Percentiles rank a stretch among this genome's conserved stretches.
These are phyloP conservation scores for Fusarium miscanthi DNA, from an alignment of 2,329 filamentous ascomycete genomes.

Conservation along the genomic window DNA sequence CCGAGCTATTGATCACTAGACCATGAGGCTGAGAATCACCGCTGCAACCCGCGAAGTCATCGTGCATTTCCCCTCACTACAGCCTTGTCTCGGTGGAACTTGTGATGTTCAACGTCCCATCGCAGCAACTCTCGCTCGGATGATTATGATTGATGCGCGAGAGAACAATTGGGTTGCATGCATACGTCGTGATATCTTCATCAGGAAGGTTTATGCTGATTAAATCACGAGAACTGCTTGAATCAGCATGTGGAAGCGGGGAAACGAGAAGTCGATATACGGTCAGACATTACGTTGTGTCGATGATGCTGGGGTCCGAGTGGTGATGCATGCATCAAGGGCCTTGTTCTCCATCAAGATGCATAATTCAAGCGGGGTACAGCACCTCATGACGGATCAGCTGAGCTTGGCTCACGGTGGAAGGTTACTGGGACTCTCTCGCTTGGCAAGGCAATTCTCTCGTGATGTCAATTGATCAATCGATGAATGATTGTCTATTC, in stretches of 20 bases:
- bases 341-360: not conserved
- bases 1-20: not conserved
- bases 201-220: conserved; percentile 21
- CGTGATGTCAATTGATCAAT: not conserved
- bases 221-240: not conserved
- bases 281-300: not conserved
- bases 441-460: not conserved
- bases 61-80: conserved; percentile 3
- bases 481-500: not conserved
- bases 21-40: conserved; percentile 17
- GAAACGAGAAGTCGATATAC: conserved; percentile 1
- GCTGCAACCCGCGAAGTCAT: not conserved
- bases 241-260: conserved; percentile 12
- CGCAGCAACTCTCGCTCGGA: not conserved
- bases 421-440: not conserved
- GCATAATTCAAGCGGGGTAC: conserved; percentile 24
- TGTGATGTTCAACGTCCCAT: not conserved
- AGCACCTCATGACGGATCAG: conserved; percentile 27
- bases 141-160: not conserved
- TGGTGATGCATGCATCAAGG: conserved; percentile 20
- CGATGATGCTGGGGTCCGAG: not conserved
- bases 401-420: not conserved
- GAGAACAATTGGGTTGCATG: conserved; percentile 5
- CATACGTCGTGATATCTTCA: conserved; percentile 6
- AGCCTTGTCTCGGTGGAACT: conserved; percentile 3